phyloP scores from a whole-genome alignment of 805 yeast species.

The Saturnispora hagleri region DNA sequence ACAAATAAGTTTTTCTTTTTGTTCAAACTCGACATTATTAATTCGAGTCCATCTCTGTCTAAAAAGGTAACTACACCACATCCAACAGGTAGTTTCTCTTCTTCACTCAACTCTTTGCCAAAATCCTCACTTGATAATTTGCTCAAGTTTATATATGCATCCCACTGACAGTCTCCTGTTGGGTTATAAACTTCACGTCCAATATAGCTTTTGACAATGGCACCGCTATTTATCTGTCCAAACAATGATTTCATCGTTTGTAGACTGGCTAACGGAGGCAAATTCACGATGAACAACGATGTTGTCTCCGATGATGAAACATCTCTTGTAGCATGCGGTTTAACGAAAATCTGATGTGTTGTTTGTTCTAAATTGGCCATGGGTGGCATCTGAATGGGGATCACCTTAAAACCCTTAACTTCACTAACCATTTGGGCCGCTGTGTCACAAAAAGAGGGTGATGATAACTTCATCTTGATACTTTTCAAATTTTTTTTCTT shows the following conservation, averaged over 20 bases:
- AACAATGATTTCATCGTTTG: conserved; percentile 48
- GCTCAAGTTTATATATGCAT: conserved; percentile 43
- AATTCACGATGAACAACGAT: conserved; percentile 65
- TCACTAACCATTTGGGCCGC: conserved; percentile 13
- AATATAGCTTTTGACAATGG: conserved; percentile 42
- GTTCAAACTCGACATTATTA: conserved; percentile 57
- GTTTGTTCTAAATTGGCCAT: conserved; percentile 13
- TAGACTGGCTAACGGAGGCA: conserved; percentile 56
- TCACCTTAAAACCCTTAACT: conserved; percentile 48
- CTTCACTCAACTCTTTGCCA: conserved; percentile 24
- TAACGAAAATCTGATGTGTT: conserved; percentile 52
- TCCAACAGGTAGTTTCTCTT: conserved; percentile 52
- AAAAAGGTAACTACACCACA: conserved; percentile 68
- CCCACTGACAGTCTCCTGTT: conserved; percentile 23
- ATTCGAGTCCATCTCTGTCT: conserved; percentile 55
- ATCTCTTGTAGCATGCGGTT: conserved; percentile 46
- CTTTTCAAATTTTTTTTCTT: neutral
- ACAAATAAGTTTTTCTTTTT: conserved; percentile 32
- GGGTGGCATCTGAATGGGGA: conserved; percentile 38
- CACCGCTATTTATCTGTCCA: conserved; percentile 50
- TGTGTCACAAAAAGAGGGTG: neutral
- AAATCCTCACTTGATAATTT: conserved; percentile 47
- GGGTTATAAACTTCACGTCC: conserved; percentile 27
- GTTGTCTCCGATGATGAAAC: conserved; percentile 35
- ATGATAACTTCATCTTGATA: neutral